These are phyloP conservation scores for Amphicarpaea edgeworthii DNA, from an alignment of 306 rosid genomes.

Conservation along the genomic window DNA sequence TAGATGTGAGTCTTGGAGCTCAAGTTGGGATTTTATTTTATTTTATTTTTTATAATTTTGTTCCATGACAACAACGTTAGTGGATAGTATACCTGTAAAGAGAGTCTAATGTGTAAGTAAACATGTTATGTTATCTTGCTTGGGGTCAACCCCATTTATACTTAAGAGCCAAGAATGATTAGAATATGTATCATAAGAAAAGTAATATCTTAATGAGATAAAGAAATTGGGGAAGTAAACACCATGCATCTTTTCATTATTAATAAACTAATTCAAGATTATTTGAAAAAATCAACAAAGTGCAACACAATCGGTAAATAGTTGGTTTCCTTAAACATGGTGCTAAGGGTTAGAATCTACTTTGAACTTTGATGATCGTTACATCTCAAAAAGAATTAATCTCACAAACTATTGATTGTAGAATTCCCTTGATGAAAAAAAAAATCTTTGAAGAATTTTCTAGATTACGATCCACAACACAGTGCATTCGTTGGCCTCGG, in stretches of 20 bases:
- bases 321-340: no score
- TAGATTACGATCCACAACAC: background rate
- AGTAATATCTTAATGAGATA: background rate
- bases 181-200: background rate
- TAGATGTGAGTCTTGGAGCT: background rate
- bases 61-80: background rate
- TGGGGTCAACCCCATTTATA: background rate
- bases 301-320: no score
- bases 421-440: no score
- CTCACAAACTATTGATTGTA: no score
- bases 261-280: background rate
- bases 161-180: background rate
- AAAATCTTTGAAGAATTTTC: background rate
- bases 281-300: no score
- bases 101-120: background rate
- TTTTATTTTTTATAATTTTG: background rate
- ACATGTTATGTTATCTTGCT: background rate
- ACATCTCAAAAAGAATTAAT: no score
- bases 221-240: background rate
- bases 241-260: background rate
- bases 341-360: no score
- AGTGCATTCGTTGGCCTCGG: background rate
- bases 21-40: background rate
- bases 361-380: no score
- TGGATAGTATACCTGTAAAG: conserved; percentile 21